Evolutionary conservation across 1,284 basidiomycete species (phyloP), one percentile per base, ranked within the genome.

Genomic region (Moesziomyces sp.): DNA sequence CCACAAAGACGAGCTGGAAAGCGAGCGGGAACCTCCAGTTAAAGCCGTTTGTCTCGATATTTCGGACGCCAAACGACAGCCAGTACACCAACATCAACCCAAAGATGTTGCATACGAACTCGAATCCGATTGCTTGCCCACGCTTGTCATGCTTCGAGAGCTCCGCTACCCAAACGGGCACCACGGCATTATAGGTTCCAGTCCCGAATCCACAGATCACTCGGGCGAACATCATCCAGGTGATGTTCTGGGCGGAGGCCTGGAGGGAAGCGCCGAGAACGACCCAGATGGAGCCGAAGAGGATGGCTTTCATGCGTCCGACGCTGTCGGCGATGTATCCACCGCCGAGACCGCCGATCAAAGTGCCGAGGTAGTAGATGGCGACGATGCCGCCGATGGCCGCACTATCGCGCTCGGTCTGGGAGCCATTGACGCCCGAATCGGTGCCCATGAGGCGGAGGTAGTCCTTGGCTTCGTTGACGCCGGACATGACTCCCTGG

Each of bases 381-480:
- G 64, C 64, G 0, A 62, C 58, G 30, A 61, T 62, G 2, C 58
- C 65, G 1, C 65, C 65, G 18, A 68, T 57, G 0, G 54, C 54
- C 3, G 65, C 65, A 23, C 42, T 42, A 43, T 61, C 65, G 10
- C 58, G 46, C 28, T 53, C 14, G 9, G 65, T 58, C 21, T 68
- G 47, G 3, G 38, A 53, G 16, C 64, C 64, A n/a, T 54, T 50
- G 46, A 67, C 45, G 5, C 58, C 58, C 3, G 64, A 67, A 6
- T 52, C 64, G 19, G 64, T 67, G 4, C 64, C 54, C 64, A 67
- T 67, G 11, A 61, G 58, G 11, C 54, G 53, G 0, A 67, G 58
- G 42, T 67, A 67, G 50, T 67, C 64, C 21, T 55, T 55, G 6
- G 64, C 61, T 30, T 67, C 58, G 46, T 67, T 61, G 53, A 61